Percentiles rank a stretch among this genome's conserved stretches.
These are phyloP conservation scores for Thuidium tamariscinum DNA, from an alignment of 225 moss, liverwort and hornwort genomes.

Conservation along the genomic window DNA sequence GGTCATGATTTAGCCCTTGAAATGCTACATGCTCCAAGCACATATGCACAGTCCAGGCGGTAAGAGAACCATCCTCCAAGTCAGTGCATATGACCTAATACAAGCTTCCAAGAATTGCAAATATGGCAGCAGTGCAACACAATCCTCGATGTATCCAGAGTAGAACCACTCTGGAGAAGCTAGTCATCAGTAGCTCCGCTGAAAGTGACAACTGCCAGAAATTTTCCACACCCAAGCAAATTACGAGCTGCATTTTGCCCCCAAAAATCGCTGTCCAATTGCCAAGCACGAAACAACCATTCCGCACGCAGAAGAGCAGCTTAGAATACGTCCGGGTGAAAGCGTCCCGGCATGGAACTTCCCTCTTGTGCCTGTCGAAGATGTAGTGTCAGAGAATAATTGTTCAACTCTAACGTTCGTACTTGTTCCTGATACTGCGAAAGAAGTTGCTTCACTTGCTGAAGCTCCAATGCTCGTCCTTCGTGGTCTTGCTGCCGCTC, in stretches of 20 bases:
- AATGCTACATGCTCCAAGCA: background rate
- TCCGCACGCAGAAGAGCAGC: background rate
- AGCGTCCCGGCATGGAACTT: slow-evolving; percentile 68
- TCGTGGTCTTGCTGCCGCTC: slow-evolving; percentile 67
- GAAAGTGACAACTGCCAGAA: background rate
- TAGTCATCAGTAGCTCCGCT: background rate
- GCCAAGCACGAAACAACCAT: background rate
- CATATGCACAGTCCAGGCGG: background rate
- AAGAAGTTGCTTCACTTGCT: slow-evolving; percentile 54
- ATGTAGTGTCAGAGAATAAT: slow-evolving; percentile 58
- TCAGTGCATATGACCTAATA: background rate
- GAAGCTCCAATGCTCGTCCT: slow-evolving; percentile 44
- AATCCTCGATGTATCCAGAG: background rate
- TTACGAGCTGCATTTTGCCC: background rate
- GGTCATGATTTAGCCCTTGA: background rate
- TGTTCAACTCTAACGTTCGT: slow-evolving; percentile 47
- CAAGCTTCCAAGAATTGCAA: background rate
- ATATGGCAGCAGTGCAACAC: background rate
- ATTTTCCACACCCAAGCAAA: background rate
- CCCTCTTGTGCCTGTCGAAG: slow-evolving; percentile 82
- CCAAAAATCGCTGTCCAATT: background rate
- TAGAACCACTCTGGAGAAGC: background rate
- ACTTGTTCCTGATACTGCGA: slow-evolving; percentile 72
- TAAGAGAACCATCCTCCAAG: background rate
- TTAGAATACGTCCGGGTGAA: slow-evolving; percentile 77